phyloP scores from a whole-genome alignment of 192 early-diverging fungal genomes.

The Coemansia sp. region DNA sequence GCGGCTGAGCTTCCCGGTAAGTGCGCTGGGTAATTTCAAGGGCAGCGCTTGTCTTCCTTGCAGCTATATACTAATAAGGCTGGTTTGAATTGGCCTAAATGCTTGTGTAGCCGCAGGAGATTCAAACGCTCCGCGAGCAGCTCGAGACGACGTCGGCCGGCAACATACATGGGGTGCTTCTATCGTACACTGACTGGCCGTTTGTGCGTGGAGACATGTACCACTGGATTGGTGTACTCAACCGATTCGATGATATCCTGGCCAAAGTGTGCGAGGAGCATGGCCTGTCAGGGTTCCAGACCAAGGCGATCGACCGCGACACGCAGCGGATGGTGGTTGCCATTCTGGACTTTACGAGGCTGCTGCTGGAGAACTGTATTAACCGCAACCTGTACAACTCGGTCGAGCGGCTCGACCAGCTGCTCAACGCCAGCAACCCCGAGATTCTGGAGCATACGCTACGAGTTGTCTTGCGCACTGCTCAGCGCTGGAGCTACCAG shows the following conservation, averaged over 20 bases:
- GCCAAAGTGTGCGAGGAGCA: conserved; percentile 62
- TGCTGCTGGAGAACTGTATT: conserved; percentile 91
- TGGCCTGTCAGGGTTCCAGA: conserved; percentile 65
- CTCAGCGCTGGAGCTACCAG: conserved; percentile 87
- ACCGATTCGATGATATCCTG: conserved; percentile 86
- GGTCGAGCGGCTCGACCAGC: conserved; percentile 71
- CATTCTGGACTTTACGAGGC: conserved; percentile 71
- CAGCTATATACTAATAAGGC: background rate
- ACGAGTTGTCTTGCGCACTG: conserved; percentile 79
- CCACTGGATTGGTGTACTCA: conserved; percentile 93
- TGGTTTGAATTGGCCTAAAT: background rate
- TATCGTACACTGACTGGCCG: conserved; percentile 63
- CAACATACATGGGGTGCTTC: conserved; percentile 57
- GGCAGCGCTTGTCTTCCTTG: background rate
- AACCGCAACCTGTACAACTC: conserved; percentile 93
- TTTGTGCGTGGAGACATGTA: conserved; percentile 89
- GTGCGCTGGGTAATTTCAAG: background rate
- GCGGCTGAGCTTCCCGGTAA: conserved; percentile 53
- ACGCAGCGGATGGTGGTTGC: conserved; percentile 62
- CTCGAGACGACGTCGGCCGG: conserved; percentile 51
- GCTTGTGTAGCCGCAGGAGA: conserved; percentile 45
- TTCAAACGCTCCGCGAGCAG: conserved; percentile 44
- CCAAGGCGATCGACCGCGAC: conserved; percentile 55
- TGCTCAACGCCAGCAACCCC: conserved; percentile 77
- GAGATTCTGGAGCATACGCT: conserved; percentile 77